Evolutionary conservation across 179 eudicot genomes (phyloP).

Genomic region (Beta lomatogona): DNA sequence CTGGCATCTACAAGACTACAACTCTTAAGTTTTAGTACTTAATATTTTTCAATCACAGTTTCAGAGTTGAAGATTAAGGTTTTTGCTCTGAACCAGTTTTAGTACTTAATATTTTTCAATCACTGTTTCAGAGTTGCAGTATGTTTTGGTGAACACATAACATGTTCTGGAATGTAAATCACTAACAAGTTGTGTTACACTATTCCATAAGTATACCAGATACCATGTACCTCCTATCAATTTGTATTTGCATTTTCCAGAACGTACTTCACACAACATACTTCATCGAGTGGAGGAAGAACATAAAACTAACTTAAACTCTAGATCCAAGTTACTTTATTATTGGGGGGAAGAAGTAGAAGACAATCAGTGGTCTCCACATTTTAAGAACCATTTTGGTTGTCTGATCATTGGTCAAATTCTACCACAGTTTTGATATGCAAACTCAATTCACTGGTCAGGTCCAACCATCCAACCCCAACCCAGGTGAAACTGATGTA

Average conservation of each 20-base stretch:
- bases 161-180: neutral
- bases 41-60: neutral
- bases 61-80: neutral
- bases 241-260: neutral
- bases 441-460: neutral
- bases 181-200: neutral
- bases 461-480: neutral
- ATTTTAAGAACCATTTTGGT: too few relatives aligned
- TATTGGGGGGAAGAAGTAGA: too few relatives aligned
- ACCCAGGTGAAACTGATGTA: neutral
- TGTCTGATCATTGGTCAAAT: neutral
- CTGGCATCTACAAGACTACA: neutral
- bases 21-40: neutral
- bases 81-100: neutral
- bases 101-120: too few relatives aligned
- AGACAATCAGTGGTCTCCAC: neutral
- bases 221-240: too few relatives aligned
- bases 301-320: neutral
- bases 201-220: neutral
- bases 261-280: neutral
- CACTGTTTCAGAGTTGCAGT: too few relatives aligned
- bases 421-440: neutral
- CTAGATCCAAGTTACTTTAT: neutral
- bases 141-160: too few relatives aligned
- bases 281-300: neutral